Base-by-base conservation (phyloP, 129 eudicot genomes). In the Glebionis coronaria region DNA sequence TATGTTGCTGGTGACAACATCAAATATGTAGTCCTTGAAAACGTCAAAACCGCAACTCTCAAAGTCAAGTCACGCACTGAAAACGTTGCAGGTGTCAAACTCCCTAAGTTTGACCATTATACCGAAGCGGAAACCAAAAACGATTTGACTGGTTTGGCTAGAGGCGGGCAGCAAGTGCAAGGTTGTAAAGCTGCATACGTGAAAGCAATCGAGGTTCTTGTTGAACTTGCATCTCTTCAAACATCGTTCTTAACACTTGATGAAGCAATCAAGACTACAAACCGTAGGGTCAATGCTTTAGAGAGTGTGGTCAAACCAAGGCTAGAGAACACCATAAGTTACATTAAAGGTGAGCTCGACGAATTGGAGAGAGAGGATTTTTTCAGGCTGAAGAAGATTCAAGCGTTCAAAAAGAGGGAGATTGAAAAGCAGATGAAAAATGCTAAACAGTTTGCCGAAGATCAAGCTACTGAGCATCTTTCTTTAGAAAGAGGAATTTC, bases 121-220 rank as follows among this genome's bases (percentile, higher is more conserved):
- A 70, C 91, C 20, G 97, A 87, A 29, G 84, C 88, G 1, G 97
- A 91, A 73, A 72, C 90, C 1, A 91, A 91, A 77, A 91, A 87
- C 18, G 93, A 87, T 80, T 63, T 91, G 52, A 91, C 97, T 51
- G 97, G 97, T 12, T 72, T 91, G 59, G 95, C 95, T 14, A 81
- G 97, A 80, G 97, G 97, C 9, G 97, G 97, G 28, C 97, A 91
- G 63, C 97, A 91, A 65, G 90, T 91, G 18, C 97, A 91, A 68
- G 90, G 83, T 6, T 91, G 97, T 61, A 85, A 88, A 42, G 73
- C 67, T 23, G 97, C 95, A 1, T 91, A 91, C 29, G 88, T 91
- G 70, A 91, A 88, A 68, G 82, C 97, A 46, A 91, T 91, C 51
- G 97, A 90, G 76, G 54, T 49, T 49, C 54, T 49, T n/a, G 97